Base-by-base conservation (phyloP, 768 basidiomycete genomes). In the Strobilomyces echinocephalus region DNA sequence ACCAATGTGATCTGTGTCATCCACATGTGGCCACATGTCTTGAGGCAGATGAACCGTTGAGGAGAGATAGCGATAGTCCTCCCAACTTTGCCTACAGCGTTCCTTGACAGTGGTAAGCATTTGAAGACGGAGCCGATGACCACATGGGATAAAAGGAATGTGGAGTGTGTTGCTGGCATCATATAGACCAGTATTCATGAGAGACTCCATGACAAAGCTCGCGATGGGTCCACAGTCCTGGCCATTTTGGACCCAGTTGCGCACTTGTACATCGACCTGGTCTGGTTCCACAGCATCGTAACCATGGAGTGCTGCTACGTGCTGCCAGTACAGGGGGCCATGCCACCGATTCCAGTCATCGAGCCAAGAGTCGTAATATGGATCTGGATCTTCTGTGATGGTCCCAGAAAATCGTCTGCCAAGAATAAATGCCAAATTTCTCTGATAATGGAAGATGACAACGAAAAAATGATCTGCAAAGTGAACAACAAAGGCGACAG, bases 161-260 rank as follows among this genome's bases (percentile, higher is more conserved):
- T 39, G 12, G 9, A 55, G 3, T 2, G 0, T 10, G 3, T 16
- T 4, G 5, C 46, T 2, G 5, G 1, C 24, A 35, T 34, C 36
- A 46, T 41, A 16, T 0, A 50, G 33, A 6, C 52, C 54, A 38
- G 4, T 21, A 28, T 56, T 26, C 28, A 56, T 46, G 0, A 57
- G 40, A 4, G 38, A 45, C 45, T 57, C 34, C 12, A 54, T 18
- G 4, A 60, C n/a, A 16, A 12, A 40, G 41, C 11, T 21, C 11
- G 53, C n/a, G 5, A 54, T 54, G 3, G 59, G 50, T 3, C 56
- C 46, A 58, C 56, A 60, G 30, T 30, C 30, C 30, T 30, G 30
- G 30, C 30, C 30, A 30, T 30, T 30, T 9, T 30, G 30, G 9
- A 8, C 58, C 31, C 51, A 50, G 28, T 57, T 49, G 5, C 1